These are phyloP conservation scores for Cryphonectria nitschkei DNA, from an alignment of 2,329 filamentous ascomycete genomes.

Conservation along the genomic window DNA sequence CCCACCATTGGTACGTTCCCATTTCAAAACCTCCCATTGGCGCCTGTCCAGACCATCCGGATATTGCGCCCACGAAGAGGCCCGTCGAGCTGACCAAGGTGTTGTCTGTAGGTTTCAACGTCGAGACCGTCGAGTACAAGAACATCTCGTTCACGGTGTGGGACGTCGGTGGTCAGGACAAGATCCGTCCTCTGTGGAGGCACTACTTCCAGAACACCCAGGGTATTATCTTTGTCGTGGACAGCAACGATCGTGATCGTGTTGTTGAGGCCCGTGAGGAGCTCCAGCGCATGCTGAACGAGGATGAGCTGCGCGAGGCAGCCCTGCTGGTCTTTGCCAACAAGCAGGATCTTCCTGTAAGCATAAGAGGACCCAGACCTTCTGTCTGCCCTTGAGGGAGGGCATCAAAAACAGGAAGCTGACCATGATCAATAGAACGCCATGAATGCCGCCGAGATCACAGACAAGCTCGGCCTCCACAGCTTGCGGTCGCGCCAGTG, in stretches of 20 bases:
- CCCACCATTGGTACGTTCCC: conserved; percentile 83
- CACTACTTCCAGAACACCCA: conserved; percentile 99
- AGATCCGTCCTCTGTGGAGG: conserved; percentile 99
- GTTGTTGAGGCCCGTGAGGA: conserved; percentile 96
- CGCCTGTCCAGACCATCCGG: background rate
- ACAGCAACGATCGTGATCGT: conserved; percentile 98
- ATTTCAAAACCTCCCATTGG: conserved; percentile 13
- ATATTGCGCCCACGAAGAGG: conserved; percentile 8
- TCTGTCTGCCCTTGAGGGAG: conserved; percentile 20
- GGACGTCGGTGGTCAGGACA: conserved; percentile 99
- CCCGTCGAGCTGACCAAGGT: conserved; percentile 32
- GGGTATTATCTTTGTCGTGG: conserved; percentile 99
- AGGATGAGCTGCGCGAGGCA: conserved; percentile 97
- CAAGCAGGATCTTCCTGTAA: conserved; percentile 98
- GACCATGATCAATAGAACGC: conserved; percentile 70
- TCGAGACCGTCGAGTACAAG: conserved; percentile 99
- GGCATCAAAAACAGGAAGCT: conserved; percentile 29
- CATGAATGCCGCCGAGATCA: conserved; percentile 99
- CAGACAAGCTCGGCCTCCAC: conserved; percentile 99
- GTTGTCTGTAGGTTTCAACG: conserved; percentile 80
- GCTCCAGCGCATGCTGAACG: conserved; percentile 97
- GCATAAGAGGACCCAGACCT: conserved; percentile 38
- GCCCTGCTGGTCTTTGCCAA: conserved; percentile 98
- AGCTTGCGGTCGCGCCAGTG: conserved; percentile 97
- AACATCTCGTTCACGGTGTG: conserved; percentile 99